Base-by-base conservation (phyloP, 768 basidiomycete genomes). In the Asterophora parasitica region DNA sequence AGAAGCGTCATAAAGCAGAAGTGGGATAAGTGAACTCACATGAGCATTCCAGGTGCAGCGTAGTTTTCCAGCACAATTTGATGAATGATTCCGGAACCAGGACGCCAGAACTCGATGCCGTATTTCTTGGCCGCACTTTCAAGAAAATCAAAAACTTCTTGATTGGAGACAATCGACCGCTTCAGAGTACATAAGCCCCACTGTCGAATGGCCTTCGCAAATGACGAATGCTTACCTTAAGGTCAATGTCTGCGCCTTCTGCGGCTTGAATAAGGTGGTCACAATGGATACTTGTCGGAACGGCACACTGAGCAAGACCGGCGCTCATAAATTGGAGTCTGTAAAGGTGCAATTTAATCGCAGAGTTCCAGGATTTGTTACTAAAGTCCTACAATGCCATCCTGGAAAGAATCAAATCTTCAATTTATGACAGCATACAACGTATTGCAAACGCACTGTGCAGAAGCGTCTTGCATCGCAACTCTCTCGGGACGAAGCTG, bases 261-360 rank as follows among this genome's bases (percentile, higher is more conserved):
- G 78, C 74, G 13, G 96, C 96, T 65, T 93, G 92, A 49, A 99
- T 97, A 37, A 99, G 77, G 68, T 99, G 96, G 62, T 99, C 96
- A 59, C 96, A 99, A 65, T 99, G 96, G 53, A 99, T 96, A 53
- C 88, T 90, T 6, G 85, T 79, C 27, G 88, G 88, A 1, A 97
- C 95, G 12, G 89, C 88, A 59, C 85, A 88, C 52, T 77, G 76
- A 19, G 81, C 67, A 44, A 96, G 79, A 15, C 91, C 92, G 48
- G 94, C 94, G 44, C 94, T 95, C 91, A 96, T 97, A 69, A 98
- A 99, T 69, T 99, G 96, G 49, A 99, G 69, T 50, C 94, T 85
- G 44, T 58, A 56, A 16, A 36, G 49, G 48, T 28, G 48, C 40
- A 35, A 31, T 30, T 42, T 11, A 45, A 40, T 39, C 15, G 20